A percentile compares a stretch with the other conserved stretches of the same genome.
phyloP scores from a whole-genome alignment of 345 rosid species.

The Lenwebbia sp. region DNA sequence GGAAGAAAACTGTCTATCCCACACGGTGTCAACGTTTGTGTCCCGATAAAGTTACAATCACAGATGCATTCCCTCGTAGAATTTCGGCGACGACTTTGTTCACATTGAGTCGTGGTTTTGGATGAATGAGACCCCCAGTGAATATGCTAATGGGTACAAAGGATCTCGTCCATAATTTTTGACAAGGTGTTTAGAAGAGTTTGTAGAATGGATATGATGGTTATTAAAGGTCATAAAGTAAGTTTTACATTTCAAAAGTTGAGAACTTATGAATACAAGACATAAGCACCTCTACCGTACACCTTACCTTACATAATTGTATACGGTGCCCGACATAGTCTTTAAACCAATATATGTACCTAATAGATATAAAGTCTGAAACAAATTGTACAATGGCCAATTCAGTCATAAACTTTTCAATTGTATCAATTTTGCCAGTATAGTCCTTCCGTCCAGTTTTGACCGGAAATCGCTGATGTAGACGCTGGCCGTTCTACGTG shows the following conservation, averaged over 20 bases:
- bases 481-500: too few species aligned
- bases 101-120: neutral
- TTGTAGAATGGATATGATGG: neutral
- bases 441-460: too few species aligned
- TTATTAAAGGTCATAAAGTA: neutral
- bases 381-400: accelerated
- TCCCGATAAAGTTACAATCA: neutral
- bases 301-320: neutral
- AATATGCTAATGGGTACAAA: neutral
- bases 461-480: too few species aligned
- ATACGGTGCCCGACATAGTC: too few species aligned
- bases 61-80: neutral
- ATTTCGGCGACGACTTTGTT: neutral
- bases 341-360: too few species aligned
- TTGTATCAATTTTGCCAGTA: too few species aligned
- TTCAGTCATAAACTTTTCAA: neutral
- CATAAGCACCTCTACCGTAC: neutral
- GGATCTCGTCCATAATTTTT: neutral
- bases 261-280: neutral
- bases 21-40: neutral
- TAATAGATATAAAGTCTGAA: neutral
- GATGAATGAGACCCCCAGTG: neutral
- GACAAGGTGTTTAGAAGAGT: neutral
- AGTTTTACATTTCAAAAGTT: neutral
- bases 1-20: neutral